phyloP scores from a whole-genome alignment of 805 yeast genomes.

The Saccharomycopsis javanensis region DNA sequence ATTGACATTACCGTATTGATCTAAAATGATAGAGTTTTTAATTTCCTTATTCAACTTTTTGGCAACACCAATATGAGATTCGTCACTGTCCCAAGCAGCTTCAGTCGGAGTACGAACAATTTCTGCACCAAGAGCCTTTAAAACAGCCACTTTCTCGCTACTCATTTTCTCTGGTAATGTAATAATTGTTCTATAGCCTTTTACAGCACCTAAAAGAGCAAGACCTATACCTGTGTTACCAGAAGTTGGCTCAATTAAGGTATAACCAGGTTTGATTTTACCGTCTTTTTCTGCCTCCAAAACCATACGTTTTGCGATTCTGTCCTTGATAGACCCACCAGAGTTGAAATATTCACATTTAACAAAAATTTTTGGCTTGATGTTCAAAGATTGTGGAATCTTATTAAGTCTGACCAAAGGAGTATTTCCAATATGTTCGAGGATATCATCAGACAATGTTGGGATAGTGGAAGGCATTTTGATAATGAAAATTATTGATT shows the following conservation, averaged over 20 bases:
- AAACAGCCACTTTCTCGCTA: conserved; percentile 78
- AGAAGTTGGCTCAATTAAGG: conserved; percentile 81
- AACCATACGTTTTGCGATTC: conserved; percentile 81
- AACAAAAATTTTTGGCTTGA: conserved; percentile 62
- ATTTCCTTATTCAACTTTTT: conserved; percentile 69
- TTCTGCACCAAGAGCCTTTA: conserved; percentile 85
- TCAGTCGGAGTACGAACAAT: conserved; percentile 86
- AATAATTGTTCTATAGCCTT: conserved; percentile 78
- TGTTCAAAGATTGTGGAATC: conserved; percentile 66
- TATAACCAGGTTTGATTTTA: conserved; percentile 72
- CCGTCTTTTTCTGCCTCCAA: conserved; percentile 76
- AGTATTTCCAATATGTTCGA: conserved; percentile 78
- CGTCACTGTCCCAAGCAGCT: conserved; percentile 90
- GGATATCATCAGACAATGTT: conserved; percentile 40
- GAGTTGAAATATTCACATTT: conserved; percentile 79
- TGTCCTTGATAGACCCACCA: conserved; percentile 85
- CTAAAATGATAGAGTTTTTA: conserved; percentile 75
- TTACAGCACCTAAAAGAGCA: conserved; percentile 79
- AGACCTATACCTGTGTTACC: conserved; percentile 90
- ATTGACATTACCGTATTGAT: conserved; percentile 69
- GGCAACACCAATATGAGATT: conserved; percentile 85
- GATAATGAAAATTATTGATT: no score
- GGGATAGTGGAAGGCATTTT: conserved; percentile 23
- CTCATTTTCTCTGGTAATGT: conserved; percentile 90
- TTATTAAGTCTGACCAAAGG: conserved; percentile 68